phyloP scores from a whole-genome alignment of 2,329 filamentous ascomycete genomes.

The Paecilomyces sp. region DNA sequence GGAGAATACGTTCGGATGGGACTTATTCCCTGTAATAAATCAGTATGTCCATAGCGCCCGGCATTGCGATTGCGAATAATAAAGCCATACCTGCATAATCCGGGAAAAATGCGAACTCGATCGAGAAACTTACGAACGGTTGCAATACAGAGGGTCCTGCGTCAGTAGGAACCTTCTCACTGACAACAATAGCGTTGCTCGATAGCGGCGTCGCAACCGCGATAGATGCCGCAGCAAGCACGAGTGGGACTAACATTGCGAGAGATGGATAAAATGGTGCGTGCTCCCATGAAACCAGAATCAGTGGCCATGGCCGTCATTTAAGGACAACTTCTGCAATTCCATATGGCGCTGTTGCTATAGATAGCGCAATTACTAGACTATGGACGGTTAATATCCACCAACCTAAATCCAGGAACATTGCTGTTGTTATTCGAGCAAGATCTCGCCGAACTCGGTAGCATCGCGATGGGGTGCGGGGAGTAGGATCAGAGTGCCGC shows the following conservation, averaged over 20 bases:
- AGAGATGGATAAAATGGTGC: background rate
- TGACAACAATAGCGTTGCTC: background rate
- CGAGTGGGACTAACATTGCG: background rate
- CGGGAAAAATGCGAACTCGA: constrained; percentile 47
- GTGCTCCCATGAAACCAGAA: background rate
- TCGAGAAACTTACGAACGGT: constrained; percentile 46
- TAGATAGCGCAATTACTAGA: background rate
- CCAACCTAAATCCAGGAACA: background rate
- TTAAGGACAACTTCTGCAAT: background rate
- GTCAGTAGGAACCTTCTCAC: background rate
- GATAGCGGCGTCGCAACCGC: background rate
- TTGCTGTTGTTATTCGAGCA: background rate
- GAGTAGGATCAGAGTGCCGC: background rate
- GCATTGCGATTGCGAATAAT: background rate
- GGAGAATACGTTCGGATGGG: constrained; percentile 53
- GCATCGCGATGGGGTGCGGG: background rate
- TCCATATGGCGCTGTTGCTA: background rate
- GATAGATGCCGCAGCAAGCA: background rate
- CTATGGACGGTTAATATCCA: background rate
- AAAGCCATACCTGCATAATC: constrained; percentile 41
- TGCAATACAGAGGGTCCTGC: constrained; percentile 10
- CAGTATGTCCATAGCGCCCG: background rate
- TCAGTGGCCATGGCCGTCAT: background rate
- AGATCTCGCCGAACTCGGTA: background rate
- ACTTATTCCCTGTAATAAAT: constrained; percentile 40